Evolutionary conservation across 345 rosid species (phyloP).

Genomic region (Cochlearia excelsa): DNA sequence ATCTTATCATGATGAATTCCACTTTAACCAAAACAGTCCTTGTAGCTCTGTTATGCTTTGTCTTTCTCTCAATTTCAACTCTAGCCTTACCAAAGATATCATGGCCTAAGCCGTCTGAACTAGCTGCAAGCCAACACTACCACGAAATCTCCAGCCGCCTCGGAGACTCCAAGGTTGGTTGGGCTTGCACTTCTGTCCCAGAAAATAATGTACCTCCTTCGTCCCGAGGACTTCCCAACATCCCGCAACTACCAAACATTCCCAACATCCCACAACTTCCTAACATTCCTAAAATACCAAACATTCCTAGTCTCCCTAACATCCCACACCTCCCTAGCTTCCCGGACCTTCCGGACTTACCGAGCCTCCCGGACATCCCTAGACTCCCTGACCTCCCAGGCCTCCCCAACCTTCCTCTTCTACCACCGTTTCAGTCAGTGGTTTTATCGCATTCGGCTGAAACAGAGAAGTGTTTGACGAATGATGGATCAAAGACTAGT

Average conservation of each 20-base stretch:
- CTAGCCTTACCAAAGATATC: neutral
- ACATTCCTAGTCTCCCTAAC: neutral
- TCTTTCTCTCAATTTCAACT: neutral
- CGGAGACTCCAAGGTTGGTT: slow-evolving; percentile 6
- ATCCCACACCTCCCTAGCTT: neutral
- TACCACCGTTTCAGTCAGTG: neutral
- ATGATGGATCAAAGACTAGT: neutral
- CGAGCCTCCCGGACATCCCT: neutral
- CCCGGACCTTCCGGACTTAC: neutral
- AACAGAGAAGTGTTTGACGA: slow-evolving; percentile 14
- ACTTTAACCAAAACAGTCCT: slow-evolving; percentile 9
- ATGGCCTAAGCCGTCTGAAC: slow-evolving; percentile 16
- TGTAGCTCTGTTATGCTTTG: neutral
- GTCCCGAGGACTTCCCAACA: neutral
- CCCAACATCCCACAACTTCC: neutral
- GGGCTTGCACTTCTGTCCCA: slow-evolving; percentile 2
- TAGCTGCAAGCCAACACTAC: neutral
- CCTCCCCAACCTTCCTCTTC: neutral
- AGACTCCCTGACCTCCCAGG: neutral
- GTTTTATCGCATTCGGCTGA: neutral
- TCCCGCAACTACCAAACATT: neutral
- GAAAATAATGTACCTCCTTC: neutral
- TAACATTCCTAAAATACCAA: neutral
- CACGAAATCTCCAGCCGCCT: neutral
- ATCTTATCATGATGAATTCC: neutral